Evolutionary conservation across 805 yeast species (phyloP), one percentile per base, ranked within the genome.

Genomic region (Kodamaea restingae): DNA sequence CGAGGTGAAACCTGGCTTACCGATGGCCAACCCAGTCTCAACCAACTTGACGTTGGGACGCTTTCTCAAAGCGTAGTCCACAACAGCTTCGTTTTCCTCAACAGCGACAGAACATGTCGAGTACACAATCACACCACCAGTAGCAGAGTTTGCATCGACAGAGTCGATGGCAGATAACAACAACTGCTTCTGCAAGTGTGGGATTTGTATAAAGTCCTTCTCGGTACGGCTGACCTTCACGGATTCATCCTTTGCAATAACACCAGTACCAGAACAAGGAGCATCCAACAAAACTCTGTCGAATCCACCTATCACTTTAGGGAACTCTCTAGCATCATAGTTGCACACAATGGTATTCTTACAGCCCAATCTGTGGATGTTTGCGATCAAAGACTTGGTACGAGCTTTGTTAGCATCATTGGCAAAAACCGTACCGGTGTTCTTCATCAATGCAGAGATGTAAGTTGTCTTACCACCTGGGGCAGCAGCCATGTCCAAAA

Each of bases 221-320:
- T 88, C 97, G 15, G 95, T 88, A 72, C 98, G 83, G 47, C 84
- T 82, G 10, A 85, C 82, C 65, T 93, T 93, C 46, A 93, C 98
- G 39, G 87, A 81, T 58, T 88, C 95, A 68, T 93, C 98, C 69
- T 93, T 93, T 44, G 96, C 93, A 58, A 93, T 93, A 51, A 93
- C 98, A 67, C 99, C 99, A 2, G 98, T 91, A 70, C 99, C 99
- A 5, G 98, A 88, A 68, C 99, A 93, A 49, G 99, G 99, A 24
- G 99, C 98, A 73, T 93, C 99, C 51, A 93, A 72, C 48, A 93
- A 69, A 28, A 93, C 81, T 65, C 98, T 80, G 62, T 93, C 98
- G 54, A 93, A 93, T 0, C 99, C 99, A 51, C 98, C 98, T 60
- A 93, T 88, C 26, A 93, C 97, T 61, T 88, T 88, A 36, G 98